Conservation (phyloP, 768 basidiomycete genomes). For the Boletus sp. region DNA sequence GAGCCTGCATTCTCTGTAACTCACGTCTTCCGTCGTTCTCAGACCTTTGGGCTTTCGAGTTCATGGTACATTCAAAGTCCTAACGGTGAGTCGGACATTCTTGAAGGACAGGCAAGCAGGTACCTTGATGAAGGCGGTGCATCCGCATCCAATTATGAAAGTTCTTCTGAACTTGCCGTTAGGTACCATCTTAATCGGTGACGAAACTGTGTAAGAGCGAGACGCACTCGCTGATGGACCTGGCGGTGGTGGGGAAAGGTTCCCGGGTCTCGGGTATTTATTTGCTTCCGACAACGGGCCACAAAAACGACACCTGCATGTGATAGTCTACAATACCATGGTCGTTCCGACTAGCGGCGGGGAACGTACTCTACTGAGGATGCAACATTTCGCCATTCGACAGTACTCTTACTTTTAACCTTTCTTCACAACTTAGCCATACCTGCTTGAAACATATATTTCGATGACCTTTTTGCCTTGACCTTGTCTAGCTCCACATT, state of each 20-base stretch:
- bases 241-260: not conserved
- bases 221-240: not conserved
- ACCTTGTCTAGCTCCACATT: conserved; percentile 67
- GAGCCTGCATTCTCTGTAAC: conserved; percentile 10
- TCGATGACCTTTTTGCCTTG: conserved; percentile 60
- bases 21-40: conserved; percentile 69
- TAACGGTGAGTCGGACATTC: not conserved
- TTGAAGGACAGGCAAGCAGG: not conserved
- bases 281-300: not conserved
- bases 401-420: too few species aligned
- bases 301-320: not conserved
- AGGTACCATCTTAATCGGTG: not conserved
- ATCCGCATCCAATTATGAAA: conserved; percentile 20
- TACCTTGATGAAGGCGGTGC: conserved; percentile 21
- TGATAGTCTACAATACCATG: not conserved
- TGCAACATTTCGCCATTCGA: not conserved
- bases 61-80: conserved; percentile 1
- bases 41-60: conserved; percentile 55
- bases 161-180: conserved; percentile 8
- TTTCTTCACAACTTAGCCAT: conserved; percentile 35
- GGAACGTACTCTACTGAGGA: not conserved
- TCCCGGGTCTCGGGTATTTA: not conserved
- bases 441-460: conserved; percentile 28
- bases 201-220: not conserved
- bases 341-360: not conserved